Evolutionary conservation across 805 yeast genomes (phyloP).

Genomic region (Nakazawaea siamensis): DNA sequence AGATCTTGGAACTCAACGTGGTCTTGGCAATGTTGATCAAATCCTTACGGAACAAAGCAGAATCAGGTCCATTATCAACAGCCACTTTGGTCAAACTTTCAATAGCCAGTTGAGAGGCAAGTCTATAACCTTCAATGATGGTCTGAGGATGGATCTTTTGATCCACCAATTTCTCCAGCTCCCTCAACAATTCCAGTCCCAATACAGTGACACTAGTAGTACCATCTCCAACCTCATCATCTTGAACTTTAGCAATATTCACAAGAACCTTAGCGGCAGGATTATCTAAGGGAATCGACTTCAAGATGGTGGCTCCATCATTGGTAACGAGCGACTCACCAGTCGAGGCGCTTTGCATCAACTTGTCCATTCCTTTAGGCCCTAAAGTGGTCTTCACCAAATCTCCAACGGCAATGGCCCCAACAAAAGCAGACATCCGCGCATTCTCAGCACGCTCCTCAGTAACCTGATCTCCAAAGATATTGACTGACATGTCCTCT

Average conservation of each 20-base stretch:
- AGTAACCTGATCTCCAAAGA: constrained; percentile 94
- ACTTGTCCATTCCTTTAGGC: constrained; percentile 98
- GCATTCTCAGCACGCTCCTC: constrained; percentile 99
- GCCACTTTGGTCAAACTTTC: constrained; percentile 71
- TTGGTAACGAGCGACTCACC: constrained; percentile 80
- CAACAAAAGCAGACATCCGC: constrained; percentile 93
- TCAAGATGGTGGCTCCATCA: constrained; percentile 96
- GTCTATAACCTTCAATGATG: constrained; percentile 89
- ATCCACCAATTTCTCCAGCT: constrained; percentile 88
- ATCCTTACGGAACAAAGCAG: constrained; percentile 62
- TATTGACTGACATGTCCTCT: constrained; percentile 88
- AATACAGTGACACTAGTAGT: constrained; percentile 93
- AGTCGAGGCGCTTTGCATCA: constrained; percentile 79
- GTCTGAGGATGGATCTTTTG: constrained; percentile 97
- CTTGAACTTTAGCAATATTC: constrained; percentile 92
- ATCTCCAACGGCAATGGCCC: constrained; percentile 99
- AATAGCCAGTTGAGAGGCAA: constrained; percentile 81
- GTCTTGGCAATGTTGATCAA: constrained; percentile 85
- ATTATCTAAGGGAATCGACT: constrained; percentile 89
- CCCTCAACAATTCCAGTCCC: constrained; percentile 85
- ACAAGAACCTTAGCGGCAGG: constrained; percentile 97
- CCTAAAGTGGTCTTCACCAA: constrained; percentile 90
- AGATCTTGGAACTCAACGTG: constrained; percentile 85
- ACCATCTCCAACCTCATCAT: constrained; percentile 98
- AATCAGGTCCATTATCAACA: constrained; percentile 56